Percentiles rank a stretch among this genome's conserved stretches.
phyloP scores from a whole-genome alignment of 2,329 filamentous ascomycete genomes.

The Bimuria novae-zelandiae region DNA sequence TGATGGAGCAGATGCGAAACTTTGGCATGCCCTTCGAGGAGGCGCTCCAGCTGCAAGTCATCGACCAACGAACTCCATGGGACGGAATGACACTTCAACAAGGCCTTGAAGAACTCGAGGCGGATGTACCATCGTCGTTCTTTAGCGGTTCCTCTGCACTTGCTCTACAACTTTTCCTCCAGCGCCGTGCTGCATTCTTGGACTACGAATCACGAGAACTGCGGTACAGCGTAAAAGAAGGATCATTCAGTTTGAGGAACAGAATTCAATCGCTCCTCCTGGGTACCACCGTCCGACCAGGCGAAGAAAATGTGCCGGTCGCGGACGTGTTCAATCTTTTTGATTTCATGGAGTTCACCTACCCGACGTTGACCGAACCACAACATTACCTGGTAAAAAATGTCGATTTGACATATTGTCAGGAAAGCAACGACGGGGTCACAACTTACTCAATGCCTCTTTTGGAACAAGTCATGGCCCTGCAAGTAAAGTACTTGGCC shows the following conservation, averaged over 20 bases:
- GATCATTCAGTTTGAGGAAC: conserved; percentile 60
- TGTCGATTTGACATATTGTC: conserved; percentile 69
- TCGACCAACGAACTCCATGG: conserved; percentile 73
- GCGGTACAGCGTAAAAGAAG: conserved; percentile 72
- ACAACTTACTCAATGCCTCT: conserved; percentile 70
- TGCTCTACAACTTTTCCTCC: conserved; percentile 77
- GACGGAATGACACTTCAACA: conserved; percentile 66
- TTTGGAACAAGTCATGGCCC: conserved; percentile 72
- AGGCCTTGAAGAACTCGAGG: conserved; percentile 29
- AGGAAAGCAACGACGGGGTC: conserved; percentile 60
- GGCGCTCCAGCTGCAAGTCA: conserved; percentile 71
- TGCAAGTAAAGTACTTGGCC: conserved; percentile 68
- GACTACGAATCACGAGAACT: conserved; percentile 88
- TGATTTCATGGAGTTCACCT: conserved; percentile 78
- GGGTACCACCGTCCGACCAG: conserved; percentile 71
- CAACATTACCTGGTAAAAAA: conserved; percentile 67
- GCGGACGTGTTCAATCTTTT: conserved; percentile 88
- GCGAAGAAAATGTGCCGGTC: conserved; percentile 68
- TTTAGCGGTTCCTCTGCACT: conserved; percentile 69
- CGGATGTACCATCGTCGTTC: conserved; percentile 60
- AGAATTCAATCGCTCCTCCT: conserved; percentile 67
- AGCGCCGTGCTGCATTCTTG: conserved; percentile 74
- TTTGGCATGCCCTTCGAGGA: conserved; percentile 81
- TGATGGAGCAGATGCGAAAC: conserved; percentile 77
- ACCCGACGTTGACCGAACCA: conserved; percentile 52